Conservation (phyloP, 768 basidiomycete genomes). For the Steccherinum ochraceum region DNA sequence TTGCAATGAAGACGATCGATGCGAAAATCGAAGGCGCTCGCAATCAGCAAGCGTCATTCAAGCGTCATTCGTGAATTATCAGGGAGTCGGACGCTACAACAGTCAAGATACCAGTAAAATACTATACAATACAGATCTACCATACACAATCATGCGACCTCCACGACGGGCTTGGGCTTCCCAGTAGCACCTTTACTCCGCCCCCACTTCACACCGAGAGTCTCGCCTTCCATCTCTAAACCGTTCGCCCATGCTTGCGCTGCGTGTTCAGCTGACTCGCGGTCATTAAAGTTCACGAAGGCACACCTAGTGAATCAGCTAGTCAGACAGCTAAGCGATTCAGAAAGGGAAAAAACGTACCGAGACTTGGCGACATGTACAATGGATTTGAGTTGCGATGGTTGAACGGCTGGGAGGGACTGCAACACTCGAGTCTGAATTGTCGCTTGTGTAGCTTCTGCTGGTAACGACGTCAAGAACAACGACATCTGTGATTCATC, state of each 20-base stretch:
- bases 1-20: not conserved
- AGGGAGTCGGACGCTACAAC: no score
- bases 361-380: slow-evolving; percentile 81
- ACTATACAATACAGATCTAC: no score
- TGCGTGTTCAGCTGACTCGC: slow-evolving; percentile 77
- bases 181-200: slow-evolving; percentile 48
- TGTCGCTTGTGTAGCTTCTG: slow-evolving; percentile 61
- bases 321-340: not conserved
- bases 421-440: slow-evolving; percentile 67
- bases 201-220: slow-evolving; percentile 82
- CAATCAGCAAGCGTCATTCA: not conserved
- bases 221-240: slow-evolving; percentile 76
- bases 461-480: slow-evolving; percentile 75
- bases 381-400: slow-evolving; percentile 70
- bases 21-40: not conserved
- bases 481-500: slow-evolving; percentile 62
- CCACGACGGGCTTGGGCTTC: slow-evolving; percentile 22
- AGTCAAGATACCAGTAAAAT: no score
- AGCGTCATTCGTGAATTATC: not conserved
- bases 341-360: slow-evolving; percentile 26
- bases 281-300: slow-evolving; percentile 88
- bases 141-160: slow-evolving; percentile 8
- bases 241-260: slow-evolving; percentile 90
- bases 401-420: slow-evolving; percentile 57
- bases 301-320: slow-evolving; percentile 57